A percentile compares a stretch with the other conserved stretches of the same genome.
Conservation (phyloP, 2,329 filamentous ascomycete genomes). For the Trichoderma sp. region DNA sequence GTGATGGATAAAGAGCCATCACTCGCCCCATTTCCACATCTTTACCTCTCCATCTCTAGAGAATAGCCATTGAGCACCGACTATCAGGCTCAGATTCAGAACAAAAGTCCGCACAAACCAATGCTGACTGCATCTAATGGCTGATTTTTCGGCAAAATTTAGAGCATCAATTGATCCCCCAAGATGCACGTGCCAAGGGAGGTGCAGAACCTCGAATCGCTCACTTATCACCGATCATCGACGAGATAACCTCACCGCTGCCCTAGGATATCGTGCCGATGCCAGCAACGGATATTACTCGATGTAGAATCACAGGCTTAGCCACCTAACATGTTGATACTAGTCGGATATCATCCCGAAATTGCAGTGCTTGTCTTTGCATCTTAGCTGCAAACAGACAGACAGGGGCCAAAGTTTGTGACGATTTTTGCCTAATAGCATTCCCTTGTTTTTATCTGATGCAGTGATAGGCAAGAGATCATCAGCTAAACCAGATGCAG, state of each 20-base stretch:
- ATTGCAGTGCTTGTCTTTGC: constrained; percentile 3
- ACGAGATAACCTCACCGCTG: neutral
- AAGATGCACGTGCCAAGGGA: neutral
- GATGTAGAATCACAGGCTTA: neutral
- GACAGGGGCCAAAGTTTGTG: neutral
- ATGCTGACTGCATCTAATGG: neutral
- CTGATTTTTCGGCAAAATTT: neutral
- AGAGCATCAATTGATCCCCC: neutral
- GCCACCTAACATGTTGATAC: neutral
- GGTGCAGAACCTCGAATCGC: neutral
- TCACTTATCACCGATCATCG: neutral
- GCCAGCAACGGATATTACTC: neutral
- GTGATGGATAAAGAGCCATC: neutral
- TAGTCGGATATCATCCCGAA: constrained; percentile 7
- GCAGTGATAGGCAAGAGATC: neutral
- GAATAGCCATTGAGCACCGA: neutral
- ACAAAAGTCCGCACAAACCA: neutral
- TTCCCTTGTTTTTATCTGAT: constrained; percentile 2
- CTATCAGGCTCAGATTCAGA: neutral
- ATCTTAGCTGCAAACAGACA: neutral
- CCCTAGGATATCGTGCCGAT: constrained; percentile 2
- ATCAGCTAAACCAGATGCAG: neutral
- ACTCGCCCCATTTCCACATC: neutral
- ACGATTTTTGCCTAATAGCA: neutral
- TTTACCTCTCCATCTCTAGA: neutral